Evolutionary conservation across 2,329 filamentous ascomycete species (phyloP).

Genomic region (Orbilia brochopaga): DNA sequence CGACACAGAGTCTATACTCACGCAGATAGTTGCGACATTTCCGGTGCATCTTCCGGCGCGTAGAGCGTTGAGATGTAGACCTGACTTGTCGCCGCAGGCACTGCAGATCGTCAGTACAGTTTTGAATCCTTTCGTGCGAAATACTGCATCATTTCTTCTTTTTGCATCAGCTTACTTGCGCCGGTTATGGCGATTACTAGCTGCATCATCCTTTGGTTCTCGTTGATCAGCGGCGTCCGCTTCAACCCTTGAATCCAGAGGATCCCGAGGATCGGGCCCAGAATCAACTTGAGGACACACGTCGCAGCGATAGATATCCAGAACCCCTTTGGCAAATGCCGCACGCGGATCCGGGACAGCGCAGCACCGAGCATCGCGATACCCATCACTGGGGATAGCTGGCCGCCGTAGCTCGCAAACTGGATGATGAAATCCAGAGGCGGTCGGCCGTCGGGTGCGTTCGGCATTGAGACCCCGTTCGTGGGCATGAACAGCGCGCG

Average conservation of each 20-base stretch:
- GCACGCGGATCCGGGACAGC: slow-evolving; percentile 52
- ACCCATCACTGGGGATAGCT: slow-evolving; percentile 53
- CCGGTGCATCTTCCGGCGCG: slow-evolving; percentile 53
- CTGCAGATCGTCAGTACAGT: slow-evolving; percentile 36
- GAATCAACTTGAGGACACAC: slow-evolving; percentile 53
- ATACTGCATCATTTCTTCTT: not conserved
- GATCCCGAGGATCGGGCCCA: slow-evolving; percentile 54
- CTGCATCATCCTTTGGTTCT: slow-evolving; percentile 54
- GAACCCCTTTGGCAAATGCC: slow-evolving; percentile 54
- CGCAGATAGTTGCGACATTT: slow-evolving; percentile 55
- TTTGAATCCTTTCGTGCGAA: not conserved
- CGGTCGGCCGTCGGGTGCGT: slow-evolving; percentile 53
- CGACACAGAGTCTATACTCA: slow-evolving; percentile 34
- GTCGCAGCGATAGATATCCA: slow-evolving; percentile 54
- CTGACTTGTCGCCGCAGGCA: slow-evolving; percentile 53
- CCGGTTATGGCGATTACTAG: slow-evolving; percentile 53
- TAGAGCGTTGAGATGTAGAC: slow-evolving; percentile 55
- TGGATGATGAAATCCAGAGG: slow-evolving; percentile 55
- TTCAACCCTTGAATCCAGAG: slow-evolving; percentile 53
- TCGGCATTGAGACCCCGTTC: slow-evolving; percentile 46
- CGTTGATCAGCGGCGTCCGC: slow-evolving; percentile 51
- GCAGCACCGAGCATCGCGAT: slow-evolving; percentile 53
- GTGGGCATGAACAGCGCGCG: slow-evolving; percentile 53
- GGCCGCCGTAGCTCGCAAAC: slow-evolving; percentile 52
- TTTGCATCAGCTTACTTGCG: slow-evolving; percentile 43